Conservation (phyloP, 2,329 filamentous ascomycete genomes). For the Fusarium sp. region DNA sequence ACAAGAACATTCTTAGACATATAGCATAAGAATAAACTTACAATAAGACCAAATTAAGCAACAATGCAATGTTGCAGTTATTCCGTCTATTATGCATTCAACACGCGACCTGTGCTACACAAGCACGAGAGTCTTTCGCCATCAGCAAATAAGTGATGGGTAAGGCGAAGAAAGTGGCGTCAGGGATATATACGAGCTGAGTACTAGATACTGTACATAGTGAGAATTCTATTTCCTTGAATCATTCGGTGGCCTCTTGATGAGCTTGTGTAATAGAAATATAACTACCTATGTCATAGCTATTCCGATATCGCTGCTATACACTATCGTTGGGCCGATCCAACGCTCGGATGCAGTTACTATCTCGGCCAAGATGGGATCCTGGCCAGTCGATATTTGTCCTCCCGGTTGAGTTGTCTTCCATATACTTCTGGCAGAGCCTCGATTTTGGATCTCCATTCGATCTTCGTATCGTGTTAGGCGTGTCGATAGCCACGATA, state of each 20-base stretch:
- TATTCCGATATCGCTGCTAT: neutral
- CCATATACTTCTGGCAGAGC: neutral
- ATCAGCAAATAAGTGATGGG: neutral
- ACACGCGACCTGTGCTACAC: neutral
- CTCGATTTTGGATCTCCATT: neutral
- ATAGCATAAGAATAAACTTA: neutral
- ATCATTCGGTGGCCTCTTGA: neutral
- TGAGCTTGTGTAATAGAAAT: neutral
- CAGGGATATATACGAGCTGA: conserved; percentile 23
- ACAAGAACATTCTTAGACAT: neutral
- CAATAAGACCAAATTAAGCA: neutral
- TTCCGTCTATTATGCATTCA: neutral
- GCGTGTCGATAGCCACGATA: conserved; percentile 11
- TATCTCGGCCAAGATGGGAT: neutral
- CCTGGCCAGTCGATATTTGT: neutral
- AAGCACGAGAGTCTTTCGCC: neutral
- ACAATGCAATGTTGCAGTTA: neutral
- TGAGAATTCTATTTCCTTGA: neutral
- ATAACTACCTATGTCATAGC: neutral
- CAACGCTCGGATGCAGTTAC: neutral
- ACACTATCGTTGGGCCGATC: neutral
- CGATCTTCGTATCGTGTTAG: neutral
- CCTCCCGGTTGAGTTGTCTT: neutral
- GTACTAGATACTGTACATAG: neutral
- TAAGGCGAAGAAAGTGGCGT: conserved; percentile 7